Conservation (phyloP, 2,329 filamentous ascomycete species). For the Bipolaris bicolor region DNA sequence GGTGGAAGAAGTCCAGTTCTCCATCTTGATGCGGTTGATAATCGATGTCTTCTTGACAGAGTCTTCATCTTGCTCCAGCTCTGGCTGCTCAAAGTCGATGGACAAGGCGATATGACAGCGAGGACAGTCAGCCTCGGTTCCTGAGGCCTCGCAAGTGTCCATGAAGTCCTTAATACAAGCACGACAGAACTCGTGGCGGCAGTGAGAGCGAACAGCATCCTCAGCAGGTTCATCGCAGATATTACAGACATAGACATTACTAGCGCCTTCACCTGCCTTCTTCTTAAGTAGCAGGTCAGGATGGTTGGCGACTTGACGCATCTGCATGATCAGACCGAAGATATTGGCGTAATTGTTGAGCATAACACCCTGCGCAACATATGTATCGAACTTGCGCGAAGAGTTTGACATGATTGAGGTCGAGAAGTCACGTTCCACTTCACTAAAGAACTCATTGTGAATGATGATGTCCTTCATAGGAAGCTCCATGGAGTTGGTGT, state of each 20-base stretch:
- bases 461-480: conserved; percentile 93
- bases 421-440: conserved; percentile 94
- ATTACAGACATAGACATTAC: conserved; percentile 89
- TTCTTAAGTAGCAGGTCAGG: conserved; percentile 94
- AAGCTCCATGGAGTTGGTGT: conserved; percentile 93
- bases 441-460: conserved; percentile 94
- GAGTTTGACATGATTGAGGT: conserved; percentile 94
- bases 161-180: conserved; percentile 82
- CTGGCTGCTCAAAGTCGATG: conserved; percentile 93
- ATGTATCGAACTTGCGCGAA: conserved; percentile 89
- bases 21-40: conserved; percentile 98
- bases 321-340: conserved; percentile 98
- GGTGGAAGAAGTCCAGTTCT: conserved; percentile 96
- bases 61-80: conserved; percentile 89
- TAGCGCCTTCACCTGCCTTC: conserved; percentile 74
- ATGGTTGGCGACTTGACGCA: conserved; percentile 97
- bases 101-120: conserved; percentile 87
- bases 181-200: conserved; percentile 91
- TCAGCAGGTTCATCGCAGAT: conserved; percentile 97
- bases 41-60: conserved; percentile 94
- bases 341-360: conserved; percentile 94
- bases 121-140: conserved; percentile 73
- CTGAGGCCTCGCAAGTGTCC: conserved; percentile 71
- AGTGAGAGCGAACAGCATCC: conserved; percentile 89
- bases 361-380: conserved; percentile 90